A percentile compares a stretch with the other conserved stretches of the same genome.
Conservation (phyloP, 352 stramenopile species). For the Globisporangium splendens region DNA sequence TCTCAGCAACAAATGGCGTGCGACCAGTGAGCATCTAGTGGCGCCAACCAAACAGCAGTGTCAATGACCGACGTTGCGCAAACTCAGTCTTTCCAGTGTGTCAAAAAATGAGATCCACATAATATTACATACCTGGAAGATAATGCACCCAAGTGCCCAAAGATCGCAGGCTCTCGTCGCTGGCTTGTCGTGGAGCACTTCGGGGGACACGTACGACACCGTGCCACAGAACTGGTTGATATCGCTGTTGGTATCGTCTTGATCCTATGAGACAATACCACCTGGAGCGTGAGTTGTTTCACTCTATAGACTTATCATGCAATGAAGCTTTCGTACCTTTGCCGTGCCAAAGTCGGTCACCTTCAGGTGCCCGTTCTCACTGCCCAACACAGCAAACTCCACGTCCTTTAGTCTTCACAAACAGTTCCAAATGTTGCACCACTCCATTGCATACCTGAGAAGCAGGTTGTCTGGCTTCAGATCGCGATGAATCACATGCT, state of each 20-base stretch:
- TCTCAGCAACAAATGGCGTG: constrained; percentile 87
- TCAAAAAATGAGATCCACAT: too few relatives aligned
- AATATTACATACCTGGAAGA: constrained; percentile 57
- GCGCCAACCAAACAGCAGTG: not conserved
- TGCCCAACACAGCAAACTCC: constrained; percentile 15
- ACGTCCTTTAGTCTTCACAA: too few relatives aligned
- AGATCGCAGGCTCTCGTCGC: constrained; percentile 81
- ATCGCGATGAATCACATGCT: constrained; percentile 95
- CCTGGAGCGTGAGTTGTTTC: not conserved
- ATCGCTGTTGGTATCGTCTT: constrained; percentile 55
- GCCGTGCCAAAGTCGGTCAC: constrained; percentile 89
- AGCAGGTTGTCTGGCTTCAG: constrained; percentile 93
- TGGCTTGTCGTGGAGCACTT: constrained; percentile 85
- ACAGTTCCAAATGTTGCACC: too few relatives aligned
- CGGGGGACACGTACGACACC: constrained; percentile 89
- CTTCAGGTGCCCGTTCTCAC: constrained; percentile 81
- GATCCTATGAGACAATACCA: constrained; percentile 36
- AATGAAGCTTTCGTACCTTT: constrained; percentile 36
- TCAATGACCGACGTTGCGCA: not conserved
- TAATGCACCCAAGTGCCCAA: constrained; percentile 89
- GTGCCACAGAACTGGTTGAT: constrained; percentile 86
- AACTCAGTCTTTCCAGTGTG: too few relatives aligned
- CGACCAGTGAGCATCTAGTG: constrained; percentile 74
- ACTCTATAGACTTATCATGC: not conserved
- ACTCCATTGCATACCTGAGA: constrained; percentile 39